phyloP scores from a whole-genome alignment of 2,329 filamentous ascomycete genomes.

The Cercospora beticola region DNA sequence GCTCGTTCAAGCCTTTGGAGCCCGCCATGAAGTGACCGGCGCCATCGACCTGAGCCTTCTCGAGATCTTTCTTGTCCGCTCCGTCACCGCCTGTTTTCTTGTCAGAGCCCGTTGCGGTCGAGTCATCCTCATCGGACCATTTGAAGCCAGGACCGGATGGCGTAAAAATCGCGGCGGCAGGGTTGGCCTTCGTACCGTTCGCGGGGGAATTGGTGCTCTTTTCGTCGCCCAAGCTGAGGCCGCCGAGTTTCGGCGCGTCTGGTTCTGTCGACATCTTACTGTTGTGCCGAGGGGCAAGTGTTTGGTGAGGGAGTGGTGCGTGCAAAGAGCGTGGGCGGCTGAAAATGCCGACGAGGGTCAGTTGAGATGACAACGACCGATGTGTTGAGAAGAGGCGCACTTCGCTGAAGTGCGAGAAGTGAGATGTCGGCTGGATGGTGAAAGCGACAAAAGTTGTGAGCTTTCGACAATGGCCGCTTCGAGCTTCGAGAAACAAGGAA shows the following conservation, averaged over 20 bases:
- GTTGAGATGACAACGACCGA: neutral
- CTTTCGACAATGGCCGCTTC: conserved; percentile 1
- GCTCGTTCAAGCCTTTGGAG: conserved; percentile 58
- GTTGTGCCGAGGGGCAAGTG: neutral
- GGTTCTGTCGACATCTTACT: conserved; percentile 26
- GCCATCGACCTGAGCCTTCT: conserved; percentile 46
- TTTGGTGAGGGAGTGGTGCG: neutral
- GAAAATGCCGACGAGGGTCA: neutral
- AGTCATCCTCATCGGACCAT: conserved; percentile 39
- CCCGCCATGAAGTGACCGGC: conserved; percentile 43
- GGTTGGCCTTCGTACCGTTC: conserved; percentile 26
- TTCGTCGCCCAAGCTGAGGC: conserved; percentile 28
- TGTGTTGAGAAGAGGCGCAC: neutral
- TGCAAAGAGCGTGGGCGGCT: neutral
- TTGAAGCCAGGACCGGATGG: conserved; percentile 29
- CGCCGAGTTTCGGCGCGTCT: conserved; percentile 26
- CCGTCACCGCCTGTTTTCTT: conserved; percentile 17
- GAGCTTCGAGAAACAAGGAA: neutral
- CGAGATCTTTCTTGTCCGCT: conserved; percentile 20
- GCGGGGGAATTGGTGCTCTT: conserved; percentile 3
- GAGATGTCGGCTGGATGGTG: neutral
- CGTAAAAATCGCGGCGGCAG: conserved; percentile 15
- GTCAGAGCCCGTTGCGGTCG: conserved; percentile 22
- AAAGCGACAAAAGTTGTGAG: conserved; percentile 3
- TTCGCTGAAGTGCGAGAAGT: neutral